Evolutionary conservation across 2,329 filamentous ascomycete genomes (phyloP).

Genomic region (Ophiosphaerella herpotricha): DNA sequence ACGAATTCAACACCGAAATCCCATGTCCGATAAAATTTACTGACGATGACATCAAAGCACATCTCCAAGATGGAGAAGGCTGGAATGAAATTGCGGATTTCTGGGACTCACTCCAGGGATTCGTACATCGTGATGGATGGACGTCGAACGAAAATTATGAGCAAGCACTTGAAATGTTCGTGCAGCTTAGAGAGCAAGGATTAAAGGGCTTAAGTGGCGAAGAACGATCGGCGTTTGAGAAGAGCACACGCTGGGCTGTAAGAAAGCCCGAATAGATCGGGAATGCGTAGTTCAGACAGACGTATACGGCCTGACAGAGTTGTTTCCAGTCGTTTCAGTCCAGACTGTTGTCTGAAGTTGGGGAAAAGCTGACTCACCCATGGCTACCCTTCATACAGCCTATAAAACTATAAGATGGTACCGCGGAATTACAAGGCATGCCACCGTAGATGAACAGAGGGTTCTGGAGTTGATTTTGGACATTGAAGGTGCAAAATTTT

Average conservation of each 20-base stretch:
- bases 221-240: constrained; percentile 39
- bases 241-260: constrained; percentile 17
- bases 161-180: constrained; percentile 43
- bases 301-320: too few species aligned
- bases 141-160: constrained; percentile 43
- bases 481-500: too few species aligned
- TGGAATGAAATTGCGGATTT: constrained; percentile 44
- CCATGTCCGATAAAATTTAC: constrained; percentile 37
- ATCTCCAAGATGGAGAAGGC: constrained; percentile 27
- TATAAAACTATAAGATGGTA: too few species aligned
- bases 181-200: constrained; percentile 39
- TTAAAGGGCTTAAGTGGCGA: constrained; percentile 36
- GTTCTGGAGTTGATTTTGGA: too few species aligned
- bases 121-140: constrained; percentile 47
- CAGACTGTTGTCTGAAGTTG: too few species aligned
- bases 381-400: too few species aligned
- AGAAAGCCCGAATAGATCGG: background rate
- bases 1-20: constrained; percentile 30
- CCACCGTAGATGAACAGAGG: too few species aligned
- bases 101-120: constrained; percentile 40
- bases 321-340: too few species aligned
- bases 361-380: too few species aligned
- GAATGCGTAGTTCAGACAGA: too few species aligned
- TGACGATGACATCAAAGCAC: constrained; percentile 19
- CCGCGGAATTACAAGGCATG: too few species aligned